These are phyloP conservation scores for Volutella citrinella DNA, from an alignment of 2,329 filamentous ascomycete genomes.

Conservation along the genomic window DNA sequence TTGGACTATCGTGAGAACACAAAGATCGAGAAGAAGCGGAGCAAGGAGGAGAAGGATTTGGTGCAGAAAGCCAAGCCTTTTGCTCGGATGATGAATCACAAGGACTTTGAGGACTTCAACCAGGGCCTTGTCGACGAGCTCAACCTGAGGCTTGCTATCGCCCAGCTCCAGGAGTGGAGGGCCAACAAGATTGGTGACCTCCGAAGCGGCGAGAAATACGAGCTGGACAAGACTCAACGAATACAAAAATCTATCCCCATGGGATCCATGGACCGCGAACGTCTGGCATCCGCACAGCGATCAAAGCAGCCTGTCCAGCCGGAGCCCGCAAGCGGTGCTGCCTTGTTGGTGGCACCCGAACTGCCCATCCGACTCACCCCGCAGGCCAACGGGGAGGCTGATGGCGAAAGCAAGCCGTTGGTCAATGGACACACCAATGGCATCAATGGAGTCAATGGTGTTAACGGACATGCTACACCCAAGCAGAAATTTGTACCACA, in stretches of 20 bases:
- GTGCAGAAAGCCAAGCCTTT: constrained; percentile 94
- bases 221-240: constrained; percentile 78
- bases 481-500: constrained; percentile 53
- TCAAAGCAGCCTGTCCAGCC: constrained; percentile 62
- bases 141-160: constrained; percentile 84
- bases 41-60: constrained; percentile 90
- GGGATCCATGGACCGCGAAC: constrained; percentile 79
- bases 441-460: constrained; percentile 39
- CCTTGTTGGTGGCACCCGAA: constrained; percentile 74
- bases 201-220: constrained; percentile 85
- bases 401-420: constrained; percentile 52
- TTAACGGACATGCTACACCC: constrained; percentile 32
- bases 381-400: constrained; percentile 30
- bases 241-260: constrained; percentile 68
- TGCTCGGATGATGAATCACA: constrained; percentile 91
- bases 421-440: constrained; percentile 54
- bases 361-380: constrained; percentile 59
- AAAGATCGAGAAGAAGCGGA: constrained; percentile 87
- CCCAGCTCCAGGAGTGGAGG: constrained; percentile 92
- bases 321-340: constrained; percentile 72
- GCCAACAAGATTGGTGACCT: constrained; percentile 80
- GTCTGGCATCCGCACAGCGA: constrained; percentile 68
- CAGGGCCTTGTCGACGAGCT: constrained; percentile 86
- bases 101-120: constrained; percentile 83
- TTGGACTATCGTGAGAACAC: constrained; percentile 92